These are phyloP conservation scores for Lentinula sp. DNA, from an alignment of 768 basidiomycete genomes.

Conservation along the genomic window DNA sequence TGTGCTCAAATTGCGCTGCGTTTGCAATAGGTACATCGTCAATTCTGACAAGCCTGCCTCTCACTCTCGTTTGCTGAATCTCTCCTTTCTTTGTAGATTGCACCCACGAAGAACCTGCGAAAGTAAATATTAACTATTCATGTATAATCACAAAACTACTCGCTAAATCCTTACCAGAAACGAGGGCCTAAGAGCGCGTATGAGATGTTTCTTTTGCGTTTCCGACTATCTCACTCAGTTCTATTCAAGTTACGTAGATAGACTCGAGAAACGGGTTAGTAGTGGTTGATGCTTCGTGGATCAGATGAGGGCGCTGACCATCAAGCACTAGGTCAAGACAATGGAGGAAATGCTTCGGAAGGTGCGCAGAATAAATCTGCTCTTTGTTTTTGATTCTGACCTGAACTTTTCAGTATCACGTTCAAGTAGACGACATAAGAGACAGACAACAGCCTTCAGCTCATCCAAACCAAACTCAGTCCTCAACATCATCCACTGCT, in stretches of 20 bases:
- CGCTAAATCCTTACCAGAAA: background rate
- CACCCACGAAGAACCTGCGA: constrained; percentile 49
- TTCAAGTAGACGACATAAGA: background rate
- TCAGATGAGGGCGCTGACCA: background rate
- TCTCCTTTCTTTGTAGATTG: constrained; percentile 25
- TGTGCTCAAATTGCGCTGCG: constrained; percentile 51
- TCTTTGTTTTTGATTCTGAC: background rate
- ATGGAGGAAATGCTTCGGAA: constrained; percentile 37
- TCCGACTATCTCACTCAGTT: background rate
- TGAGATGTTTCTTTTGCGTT: background rate
- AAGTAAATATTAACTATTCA: constrained; percentile 27
- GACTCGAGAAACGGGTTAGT: constrained; percentile 25
- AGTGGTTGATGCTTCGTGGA: background rate
- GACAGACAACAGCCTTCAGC: background rate
- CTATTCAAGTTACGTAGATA: constrained; percentile 28
- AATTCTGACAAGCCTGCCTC: background rate
- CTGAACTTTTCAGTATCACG: background rate
- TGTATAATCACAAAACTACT: background rate
- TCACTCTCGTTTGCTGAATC: background rate
- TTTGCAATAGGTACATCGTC: constrained; percentile 21
- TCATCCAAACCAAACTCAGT: background rate
- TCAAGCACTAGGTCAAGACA: constrained; percentile 23
- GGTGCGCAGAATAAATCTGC: constrained; percentile 13
- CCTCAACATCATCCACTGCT: background rate
- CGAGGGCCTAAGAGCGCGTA: constrained; percentile 7